These are phyloP conservation scores for Candida qinlingensis DNA, from an alignment of 805 yeast species.

Conservation along the genomic window DNA sequence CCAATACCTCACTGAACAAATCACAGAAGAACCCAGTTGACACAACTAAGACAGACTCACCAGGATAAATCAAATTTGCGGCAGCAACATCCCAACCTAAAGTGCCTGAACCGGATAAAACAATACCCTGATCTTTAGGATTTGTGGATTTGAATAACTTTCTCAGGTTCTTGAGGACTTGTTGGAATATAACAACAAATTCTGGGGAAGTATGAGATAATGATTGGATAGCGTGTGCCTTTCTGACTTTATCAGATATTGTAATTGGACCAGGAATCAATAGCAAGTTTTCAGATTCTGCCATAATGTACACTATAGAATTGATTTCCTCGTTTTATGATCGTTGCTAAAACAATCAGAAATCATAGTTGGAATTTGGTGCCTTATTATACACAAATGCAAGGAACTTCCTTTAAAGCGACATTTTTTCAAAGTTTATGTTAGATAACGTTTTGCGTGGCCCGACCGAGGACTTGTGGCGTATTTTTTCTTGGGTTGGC, in stretches of 20 bases:
- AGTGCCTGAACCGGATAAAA: slow-evolving; percentile 87
- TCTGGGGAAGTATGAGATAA: slow-evolving; percentile 88
- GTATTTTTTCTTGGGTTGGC: too few relatives aligned
- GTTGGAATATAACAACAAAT: slow-evolving; percentile 67
- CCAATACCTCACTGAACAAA: slow-evolving; percentile 68
- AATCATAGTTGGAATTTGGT: too few relatives aligned
- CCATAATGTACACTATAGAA: background rate
- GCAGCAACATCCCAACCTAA: slow-evolving; percentile 92
- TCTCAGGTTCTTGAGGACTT: slow-evolving; percentile 61
- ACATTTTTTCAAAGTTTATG: background rate
- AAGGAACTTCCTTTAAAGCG: background rate
- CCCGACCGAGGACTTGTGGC: too few relatives aligned
- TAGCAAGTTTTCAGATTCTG: slow-evolving; percentile 31
- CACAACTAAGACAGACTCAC: slow-evolving; percentile 71
- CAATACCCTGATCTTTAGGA: slow-evolving; percentile 64
- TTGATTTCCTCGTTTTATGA: too few relatives aligned
- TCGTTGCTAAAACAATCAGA: too few relatives aligned
- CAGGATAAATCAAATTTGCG: slow-evolving; percentile 60
- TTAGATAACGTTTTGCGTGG: too few relatives aligned
- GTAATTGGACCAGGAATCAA: slow-evolving; percentile 86
- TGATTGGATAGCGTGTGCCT: slow-evolving; percentile 77
- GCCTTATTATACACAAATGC: background rate
- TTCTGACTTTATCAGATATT: slow-evolving; percentile 71
- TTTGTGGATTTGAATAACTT: slow-evolving; percentile 65
- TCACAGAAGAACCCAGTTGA: slow-evolving; percentile 93